Percentiles rank a stretch among this genome's conserved stretches.
phyloP scores from a whole-genome alignment of 768 basidiomycete species.

The Cytidiella melzeri region DNA sequence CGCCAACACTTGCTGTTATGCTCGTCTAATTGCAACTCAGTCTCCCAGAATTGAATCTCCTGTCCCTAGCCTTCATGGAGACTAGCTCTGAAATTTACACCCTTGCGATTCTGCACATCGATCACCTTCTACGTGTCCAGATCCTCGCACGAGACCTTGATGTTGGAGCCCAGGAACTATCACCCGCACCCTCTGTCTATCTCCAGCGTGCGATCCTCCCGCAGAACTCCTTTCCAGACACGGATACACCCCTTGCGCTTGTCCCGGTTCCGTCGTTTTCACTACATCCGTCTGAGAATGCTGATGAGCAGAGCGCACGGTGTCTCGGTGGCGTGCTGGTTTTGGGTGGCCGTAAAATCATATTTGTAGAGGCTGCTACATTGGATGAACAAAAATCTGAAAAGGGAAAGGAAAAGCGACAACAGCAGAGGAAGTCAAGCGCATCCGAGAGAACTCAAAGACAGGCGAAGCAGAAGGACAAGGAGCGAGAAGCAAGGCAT shows the following conservation, averaged over 20 bases:
- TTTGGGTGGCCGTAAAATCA: slow-evolving; percentile 58
- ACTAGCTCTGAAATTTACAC: slow-evolving; percentile 34
- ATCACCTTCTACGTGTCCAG: slow-evolving; percentile 57
- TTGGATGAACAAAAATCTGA: slow-evolving; percentile 44
- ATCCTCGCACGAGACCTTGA: slow-evolving; percentile 53
- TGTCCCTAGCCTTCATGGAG: slow-evolving; percentile 57
- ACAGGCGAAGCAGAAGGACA: slow-evolving; percentile 49
- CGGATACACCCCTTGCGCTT: slow-evolving; percentile 21
- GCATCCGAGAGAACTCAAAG: slow-evolving; percentile 30
- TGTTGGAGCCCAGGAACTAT: slow-evolving; percentile 7
- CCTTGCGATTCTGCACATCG: slow-evolving; percentile 63
- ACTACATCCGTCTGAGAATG: slow-evolving; percentile 27
- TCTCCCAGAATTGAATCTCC: slow-evolving; percentile 60
- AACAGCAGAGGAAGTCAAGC: slow-evolving; percentile 46
- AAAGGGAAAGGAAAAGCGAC: slow-evolving; percentile 46
- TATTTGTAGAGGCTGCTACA: slow-evolving; percentile 54
- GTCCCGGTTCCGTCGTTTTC: slow-evolving; percentile 30
- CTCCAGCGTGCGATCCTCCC: slow-evolving; percentile 41
- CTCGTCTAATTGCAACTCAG: slow-evolving; percentile 27
- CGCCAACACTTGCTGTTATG: slow-evolving; percentile 5
- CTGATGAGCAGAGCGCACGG: slow-evolving; percentile 23
- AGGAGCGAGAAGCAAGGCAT: slow-evolving; percentile 45
- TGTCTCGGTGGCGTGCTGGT: slow-evolving; percentile 67
- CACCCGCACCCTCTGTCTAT: slow-evolving; percentile 31
- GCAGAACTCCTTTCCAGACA: slow-evolving; percentile 33